These are phyloP conservation scores for Paraphoma chrysanthemicola DNA, from an alignment of 2,329 filamentous ascomycete genomes.

Conservation along the genomic window DNA sequence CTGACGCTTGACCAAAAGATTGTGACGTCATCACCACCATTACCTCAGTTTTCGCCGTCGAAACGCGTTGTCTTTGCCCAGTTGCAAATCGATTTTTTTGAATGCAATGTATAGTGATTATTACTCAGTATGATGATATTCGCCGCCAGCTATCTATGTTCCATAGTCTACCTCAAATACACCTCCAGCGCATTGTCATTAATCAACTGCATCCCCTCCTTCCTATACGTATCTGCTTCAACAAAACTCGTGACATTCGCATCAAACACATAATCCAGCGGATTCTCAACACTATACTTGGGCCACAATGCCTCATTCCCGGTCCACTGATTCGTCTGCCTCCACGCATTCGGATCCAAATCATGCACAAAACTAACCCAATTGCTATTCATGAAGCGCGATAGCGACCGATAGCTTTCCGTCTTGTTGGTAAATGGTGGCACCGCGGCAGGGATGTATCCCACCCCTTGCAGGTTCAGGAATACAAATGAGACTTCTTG, in stretches of 20 bases:
- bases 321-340: conserved; percentile 20
- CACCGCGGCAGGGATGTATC: conserved; percentile 46
- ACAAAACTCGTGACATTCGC: conserved; percentile 50
- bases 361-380: conserved; percentile 57
- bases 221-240: conserved; percentile 54
- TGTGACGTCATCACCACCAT: not conserved
- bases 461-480: conserved; percentile 52
- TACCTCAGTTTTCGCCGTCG: too few species aligned
- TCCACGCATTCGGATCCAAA: conserved; percentile 36
- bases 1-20: too few species aligned
- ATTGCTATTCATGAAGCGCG: conserved; percentile 52
- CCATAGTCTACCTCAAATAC: conserved; percentile 6
- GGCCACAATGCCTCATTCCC: conserved; percentile 48
- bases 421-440: conserved; percentile 46
- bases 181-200: conserved; percentile 28
- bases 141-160: too few species aligned
- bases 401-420: conserved; percentile 47
- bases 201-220: conserved; percentile 55
- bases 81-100: too few species aligned
- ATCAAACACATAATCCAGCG: conserved; percentile 55
- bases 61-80: too few species aligned
- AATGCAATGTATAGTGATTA: too few species aligned
- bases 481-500: conserved; percentile 59
- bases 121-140: too few species aligned
- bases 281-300: conserved; percentile 43